Evolutionary conservation across 176 grass and related monocot species (phyloP).

Genomic region (Phoenix dactylifera): DNA sequence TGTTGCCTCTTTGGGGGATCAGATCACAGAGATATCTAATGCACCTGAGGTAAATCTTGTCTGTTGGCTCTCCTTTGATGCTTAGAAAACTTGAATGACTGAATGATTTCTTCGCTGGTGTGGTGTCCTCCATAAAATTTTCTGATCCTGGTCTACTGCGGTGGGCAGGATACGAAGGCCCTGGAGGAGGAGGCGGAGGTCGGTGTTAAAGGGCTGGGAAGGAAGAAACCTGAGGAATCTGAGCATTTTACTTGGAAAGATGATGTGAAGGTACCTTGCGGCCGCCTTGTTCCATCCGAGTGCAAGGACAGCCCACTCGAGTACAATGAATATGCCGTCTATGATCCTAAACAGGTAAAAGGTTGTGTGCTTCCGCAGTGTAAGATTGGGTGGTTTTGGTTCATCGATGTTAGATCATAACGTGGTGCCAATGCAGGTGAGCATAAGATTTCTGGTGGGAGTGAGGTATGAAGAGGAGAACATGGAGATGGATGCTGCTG

Average conservation of each 20-base stretch:
- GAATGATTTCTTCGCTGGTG: too few species aligned
- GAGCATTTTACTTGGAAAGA: conserved; percentile 70
- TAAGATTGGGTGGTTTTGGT: neutral
- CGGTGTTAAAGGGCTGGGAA: conserved; percentile 50
- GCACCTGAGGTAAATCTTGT: conserved; percentile 17
- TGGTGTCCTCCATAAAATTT: too few species aligned
- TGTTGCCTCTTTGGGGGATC: conserved; percentile 47
- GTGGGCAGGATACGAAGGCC: conserved; percentile 24
- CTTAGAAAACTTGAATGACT: too few species aligned
- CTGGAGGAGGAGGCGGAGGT: conserved; percentile 42
- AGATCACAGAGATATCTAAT: conserved; percentile 41
- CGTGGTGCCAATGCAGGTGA: conserved; percentile 29
- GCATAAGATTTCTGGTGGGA: conserved; percentile 63
- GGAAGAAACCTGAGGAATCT: conserved; percentile 51
- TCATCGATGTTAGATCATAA: neutral
- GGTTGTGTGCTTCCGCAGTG: neutral
- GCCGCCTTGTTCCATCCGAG: conserved; percentile 50
- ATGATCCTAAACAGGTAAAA: conserved; percentile 61
- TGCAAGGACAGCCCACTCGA: conserved; percentile 53
- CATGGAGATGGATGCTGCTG: conserved; percentile 42
- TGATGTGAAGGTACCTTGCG: conserved; percentile 66
- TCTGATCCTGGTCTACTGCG: too few species aligned
- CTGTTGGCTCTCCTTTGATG: neutral
- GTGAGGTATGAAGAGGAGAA: conserved; percentile 81
- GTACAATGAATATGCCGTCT: conserved; percentile 75